Evolutionary conservation across 2,329 filamentous ascomycete genomes (phyloP).

Genomic region (Knoxdaviesia capensis): DNA sequence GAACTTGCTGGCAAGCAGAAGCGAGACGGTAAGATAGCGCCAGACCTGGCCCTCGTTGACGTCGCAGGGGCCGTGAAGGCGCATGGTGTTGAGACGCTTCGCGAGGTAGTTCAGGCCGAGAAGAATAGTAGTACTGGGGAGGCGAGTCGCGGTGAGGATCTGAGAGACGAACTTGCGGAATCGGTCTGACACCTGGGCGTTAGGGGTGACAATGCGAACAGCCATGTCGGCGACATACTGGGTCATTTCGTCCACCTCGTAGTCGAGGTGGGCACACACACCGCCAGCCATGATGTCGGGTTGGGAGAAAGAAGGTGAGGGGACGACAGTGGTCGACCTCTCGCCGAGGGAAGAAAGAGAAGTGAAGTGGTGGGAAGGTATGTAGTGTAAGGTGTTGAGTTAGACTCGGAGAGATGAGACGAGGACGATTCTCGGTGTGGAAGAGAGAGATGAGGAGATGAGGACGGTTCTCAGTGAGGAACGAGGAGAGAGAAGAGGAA

Average conservation of each 20-base stretch:
- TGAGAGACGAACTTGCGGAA: constrained; percentile 87
- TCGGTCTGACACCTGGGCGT: constrained; percentile 37
- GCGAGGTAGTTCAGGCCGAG: constrained; percentile 80
- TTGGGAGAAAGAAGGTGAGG: constrained; percentile 3
- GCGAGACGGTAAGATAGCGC: constrained; percentile 66
- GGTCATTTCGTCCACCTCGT: constrained; percentile 90
- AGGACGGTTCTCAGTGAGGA: neutral
- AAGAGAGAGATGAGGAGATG: constrained; percentile 2
- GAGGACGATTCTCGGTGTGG: constrained; percentile 13
- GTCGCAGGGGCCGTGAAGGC: constrained; percentile 28
- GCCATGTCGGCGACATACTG: constrained; percentile 89
- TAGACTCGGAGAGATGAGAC: constrained; percentile 11
- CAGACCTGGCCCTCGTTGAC: constrained; percentile 56
- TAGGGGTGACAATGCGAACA: constrained; percentile 33
- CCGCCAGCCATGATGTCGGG: constrained; percentile 48
- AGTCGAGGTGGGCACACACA: constrained; percentile 85
- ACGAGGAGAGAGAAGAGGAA: no score
- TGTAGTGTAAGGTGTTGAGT: neutral
- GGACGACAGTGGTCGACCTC: neutral
- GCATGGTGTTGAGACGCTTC: constrained; percentile 60
- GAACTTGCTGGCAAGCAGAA: constrained; percentile 86
- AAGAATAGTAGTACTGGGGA: constrained; percentile 80
- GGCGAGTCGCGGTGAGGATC: constrained; percentile 72
- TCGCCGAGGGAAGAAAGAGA: neutral
- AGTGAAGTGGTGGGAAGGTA: neutral